Percentiles rank a stretch among this genome's conserved stretches.
These are phyloP conservation scores for Chloranthus sessilifolius DNA, from an alignment of 164 flowering plant genomes.

Conservation along the genomic window DNA sequence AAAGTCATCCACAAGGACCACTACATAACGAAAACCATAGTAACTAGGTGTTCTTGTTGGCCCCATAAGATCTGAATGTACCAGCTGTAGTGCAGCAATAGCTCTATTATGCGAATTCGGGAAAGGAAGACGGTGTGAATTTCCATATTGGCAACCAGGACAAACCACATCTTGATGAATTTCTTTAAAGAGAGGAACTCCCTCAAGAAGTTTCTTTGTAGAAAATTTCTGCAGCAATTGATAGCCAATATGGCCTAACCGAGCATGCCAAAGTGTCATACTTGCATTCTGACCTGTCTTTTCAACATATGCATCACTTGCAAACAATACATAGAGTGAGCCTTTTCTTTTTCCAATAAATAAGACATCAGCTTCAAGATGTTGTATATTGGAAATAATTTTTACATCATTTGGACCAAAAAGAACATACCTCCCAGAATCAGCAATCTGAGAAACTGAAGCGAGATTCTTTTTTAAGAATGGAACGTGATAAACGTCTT, in stretches of 20 bases:
- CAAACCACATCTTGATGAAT: constrained; percentile 13
- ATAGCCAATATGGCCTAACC: constrained; percentile 23
- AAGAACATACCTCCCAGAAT: constrained; percentile 18
- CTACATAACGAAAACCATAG: not conserved
- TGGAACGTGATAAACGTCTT: constrained; percentile 2
- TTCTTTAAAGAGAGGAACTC: constrained; percentile 1
- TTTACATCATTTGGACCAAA: constrained; percentile 23
- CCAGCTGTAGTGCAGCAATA: constrained; percentile 3
- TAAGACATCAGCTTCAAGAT: constrained; percentile 5
- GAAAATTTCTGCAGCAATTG: constrained; percentile 15
- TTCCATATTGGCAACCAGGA: constrained; percentile 17
- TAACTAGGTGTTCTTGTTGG: constrained; percentile 16
- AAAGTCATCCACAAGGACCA: constrained; percentile 7
- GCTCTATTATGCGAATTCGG: constrained; percentile 11
- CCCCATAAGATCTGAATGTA: constrained; percentile 22
- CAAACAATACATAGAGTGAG: constrained; percentile 16
- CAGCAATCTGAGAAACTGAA: constrained; percentile 13
- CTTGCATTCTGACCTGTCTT: constrained; percentile 17
- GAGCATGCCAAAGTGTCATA: constrained; percentile 20
- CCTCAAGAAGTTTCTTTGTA: constrained; percentile 7
- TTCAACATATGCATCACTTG: constrained; percentile 16
- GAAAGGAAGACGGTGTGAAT: constrained; percentile 19
- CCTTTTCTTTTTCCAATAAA: constrained; percentile 6
- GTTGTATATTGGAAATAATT: constrained; percentile 7
- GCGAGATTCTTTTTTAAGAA: constrained; percentile 8